Evolutionary conservation across 805 yeast genomes (phyloP).

Genomic region (Barnettozyma botsteinii): DNA sequence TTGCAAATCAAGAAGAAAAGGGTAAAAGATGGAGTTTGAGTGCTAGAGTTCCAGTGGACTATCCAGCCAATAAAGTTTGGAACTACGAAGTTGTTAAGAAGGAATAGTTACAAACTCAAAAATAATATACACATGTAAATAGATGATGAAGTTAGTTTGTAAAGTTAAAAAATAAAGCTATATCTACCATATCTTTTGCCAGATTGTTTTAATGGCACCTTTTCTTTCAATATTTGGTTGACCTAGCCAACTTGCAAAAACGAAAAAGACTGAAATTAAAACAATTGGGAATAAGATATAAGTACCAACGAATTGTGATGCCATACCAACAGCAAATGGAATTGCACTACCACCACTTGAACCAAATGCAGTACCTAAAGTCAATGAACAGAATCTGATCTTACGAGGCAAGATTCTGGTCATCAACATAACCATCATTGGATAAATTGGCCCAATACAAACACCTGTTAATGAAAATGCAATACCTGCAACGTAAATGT

Average conservation of each 20-base stretch:
- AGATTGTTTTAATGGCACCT: slow-evolving; percentile 17
- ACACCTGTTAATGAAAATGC: slow-evolving; percentile 44
- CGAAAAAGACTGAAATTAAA: slow-evolving; percentile 31
- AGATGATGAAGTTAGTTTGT: not conserved
- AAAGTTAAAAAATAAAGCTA: not conserved
- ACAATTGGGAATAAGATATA: slow-evolving; percentile 46
- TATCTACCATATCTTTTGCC: slow-evolving; percentile 23
- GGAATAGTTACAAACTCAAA: not conserved
- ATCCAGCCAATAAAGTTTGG: slow-evolving; percentile 82
- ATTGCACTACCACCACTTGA: slow-evolving; percentile 53
- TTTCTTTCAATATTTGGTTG: slow-evolving; percentile 40
- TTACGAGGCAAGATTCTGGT: slow-evolving; percentile 44
- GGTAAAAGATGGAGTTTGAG: slow-evolving; percentile 73
- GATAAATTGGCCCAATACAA: slow-evolving; percentile 53
- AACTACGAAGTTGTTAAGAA: slow-evolving; percentile 40
- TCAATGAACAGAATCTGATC: slow-evolving; percentile 44
- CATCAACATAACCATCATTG: slow-evolving; percentile 41
- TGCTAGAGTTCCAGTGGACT: slow-evolving; percentile 82
- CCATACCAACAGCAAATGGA: slow-evolving; percentile 48
- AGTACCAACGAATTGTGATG: slow-evolving; percentile 41
- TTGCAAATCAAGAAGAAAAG: slow-evolving; percentile 53
- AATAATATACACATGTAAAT: not conserved
- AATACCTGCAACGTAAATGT: slow-evolving; percentile 39
- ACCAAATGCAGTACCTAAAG: slow-evolving; percentile 51
- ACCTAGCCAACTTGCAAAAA: slow-evolving; percentile 37